A percentile compares a stretch with the other conserved stretches of the same genome.
Conservation (phyloP, 1,139 yeast species). For the Hemisphaericaspora xylofermentans region DNA sequence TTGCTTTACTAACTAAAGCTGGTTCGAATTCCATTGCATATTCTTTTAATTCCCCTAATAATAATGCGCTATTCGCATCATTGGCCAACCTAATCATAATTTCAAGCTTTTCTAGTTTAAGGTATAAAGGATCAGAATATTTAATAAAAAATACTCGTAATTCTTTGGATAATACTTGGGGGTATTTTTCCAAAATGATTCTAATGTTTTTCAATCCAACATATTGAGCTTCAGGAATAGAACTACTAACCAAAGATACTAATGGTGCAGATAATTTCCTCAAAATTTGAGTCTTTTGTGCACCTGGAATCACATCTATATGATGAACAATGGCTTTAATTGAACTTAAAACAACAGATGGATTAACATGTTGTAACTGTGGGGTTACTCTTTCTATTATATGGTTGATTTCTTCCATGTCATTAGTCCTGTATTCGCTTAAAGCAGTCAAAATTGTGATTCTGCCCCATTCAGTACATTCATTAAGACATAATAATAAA, state of each 20-base stretch:
- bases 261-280: slow-evolving; percentile 87
- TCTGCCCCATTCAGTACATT: slow-evolving; percentile 99
- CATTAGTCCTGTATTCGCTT: slow-evolving; percentile 61
- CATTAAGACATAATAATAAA: slow-evolving; percentile 81
- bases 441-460: slow-evolving; percentile 83
- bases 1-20: slow-evolving; percentile 80
- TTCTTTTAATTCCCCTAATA: slow-evolving; percentile 85
- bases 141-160: slow-evolving; percentile 89
- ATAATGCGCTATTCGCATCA: slow-evolving; percentile 62
- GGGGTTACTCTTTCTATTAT: slow-evolving; percentile 91
- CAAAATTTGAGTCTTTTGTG: slow-evolving; percentile 43
- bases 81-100: slow-evolving; percentile 84
- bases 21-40: slow-evolving; percentile 93
- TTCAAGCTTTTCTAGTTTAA: slow-evolving; percentile 90
- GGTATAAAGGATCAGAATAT: slow-evolving; percentile 90
- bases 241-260: slow-evolving; percentile 77
- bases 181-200: slow-evolving; percentile 86
- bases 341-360: slow-evolving; percentile 88
- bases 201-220: slow-evolving; percentile 92
- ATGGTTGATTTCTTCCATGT: slow-evolving; percentile 70
- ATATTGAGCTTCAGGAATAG: slow-evolving; percentile 92
- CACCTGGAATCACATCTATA: slow-evolving; percentile 47
- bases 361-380: slow-evolving; percentile 95
- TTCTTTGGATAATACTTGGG: slow-evolving; percentile 74
- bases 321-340: slow-evolving; percentile 81